Evolutionary conservation across 176 grass and related monocot species (phyloP), one percentile per base, ranked within the genome.

Genomic region (Alloteropsis semialata): DNA sequence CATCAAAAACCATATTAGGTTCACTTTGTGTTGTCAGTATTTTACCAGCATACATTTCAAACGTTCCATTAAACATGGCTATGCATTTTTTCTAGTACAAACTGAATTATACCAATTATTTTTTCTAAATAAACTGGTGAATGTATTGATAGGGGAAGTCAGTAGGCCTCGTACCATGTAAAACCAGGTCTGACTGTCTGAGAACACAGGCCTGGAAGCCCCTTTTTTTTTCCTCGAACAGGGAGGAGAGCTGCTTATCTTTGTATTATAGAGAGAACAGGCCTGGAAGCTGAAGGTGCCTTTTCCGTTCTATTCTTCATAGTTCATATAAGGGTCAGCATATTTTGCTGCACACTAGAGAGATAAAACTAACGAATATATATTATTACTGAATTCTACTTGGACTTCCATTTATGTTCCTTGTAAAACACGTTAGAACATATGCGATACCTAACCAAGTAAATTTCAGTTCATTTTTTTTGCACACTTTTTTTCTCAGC

Each of bases 11-110:
- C 58, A 65, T 69, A 51, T 49, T 60, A 67, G 18, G 21, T 63
- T 82, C 48, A 45, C 27, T 58, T 80, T 46, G 19, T 65, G 56
- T 48, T 80, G 4, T 89, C 3, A 65, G 37, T 66, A 37, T 24
- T 69, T 34, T 62, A 48, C 32, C 51, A 21, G 1, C 53, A 50
- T 78, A 37, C 53, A 38, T 38, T 38, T 44, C 10, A 56, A 69
- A 24, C 48, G 54, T 67, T 85, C 11, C 1, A 10, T 49, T 38
- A 12, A 38, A 50, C 6, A 49, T 2, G 30, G 6, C 2, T 62
- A 62, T 24, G 10, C 0, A 9, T 57, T 59, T 57, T 58, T 34
- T 21, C 33, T 68, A 0, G 32, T 60, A 45, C 32, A 37, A 43
- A 6, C 56, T 57, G 6, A 30, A 57, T 68, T 68, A 44, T n/a